These are phyloP conservation scores for Knufia fluminis DNA, from an alignment of 2,329 filamentous ascomycete species.

Conservation along the genomic window DNA sequence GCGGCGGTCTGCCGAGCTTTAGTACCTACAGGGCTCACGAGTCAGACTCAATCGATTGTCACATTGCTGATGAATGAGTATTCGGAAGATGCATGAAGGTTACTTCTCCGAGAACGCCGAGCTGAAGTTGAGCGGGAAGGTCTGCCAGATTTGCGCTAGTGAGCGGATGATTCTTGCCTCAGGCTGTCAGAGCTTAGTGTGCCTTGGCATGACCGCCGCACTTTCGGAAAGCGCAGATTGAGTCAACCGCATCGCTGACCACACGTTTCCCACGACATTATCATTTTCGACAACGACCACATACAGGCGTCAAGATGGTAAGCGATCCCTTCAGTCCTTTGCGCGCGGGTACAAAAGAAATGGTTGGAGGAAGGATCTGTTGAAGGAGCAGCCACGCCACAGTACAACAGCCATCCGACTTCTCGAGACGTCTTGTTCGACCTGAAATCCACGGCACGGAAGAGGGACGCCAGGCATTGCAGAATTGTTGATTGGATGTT, in stretches of 20 bases:
- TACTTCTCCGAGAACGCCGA: neutral
- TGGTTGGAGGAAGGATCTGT: no score
- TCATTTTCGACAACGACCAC: conserved; percentile 7
- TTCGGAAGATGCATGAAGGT: neutral
- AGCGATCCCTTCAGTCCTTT: conserved; percentile 12
- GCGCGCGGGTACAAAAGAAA: neutral
- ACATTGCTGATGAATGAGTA: neutral
- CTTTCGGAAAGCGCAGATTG: conserved; percentile 1
- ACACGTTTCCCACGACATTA: conserved; percentile 8
- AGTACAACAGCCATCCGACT: no score
- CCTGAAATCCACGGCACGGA: no score
- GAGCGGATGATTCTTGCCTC: no score
- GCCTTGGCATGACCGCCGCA: conserved; percentile 19
- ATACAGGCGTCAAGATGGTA: conserved; percentile 23
- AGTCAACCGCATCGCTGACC: conserved; percentile 9
- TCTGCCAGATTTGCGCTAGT: conserved; percentile 7
- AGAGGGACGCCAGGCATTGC: no score
- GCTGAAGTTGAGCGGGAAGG: neutral
- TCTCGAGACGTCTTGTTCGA: no score
- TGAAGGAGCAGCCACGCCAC: no score
- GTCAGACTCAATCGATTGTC: neutral
- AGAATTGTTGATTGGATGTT: no score
- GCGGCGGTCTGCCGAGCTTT: neutral
- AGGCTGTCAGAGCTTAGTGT: conserved; percentile 13
- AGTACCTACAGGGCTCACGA: neutral